phyloP scores from a whole-genome alignment of 2,329 filamentous ascomycete genomes.

The Trichophyton rubrum region DNA sequence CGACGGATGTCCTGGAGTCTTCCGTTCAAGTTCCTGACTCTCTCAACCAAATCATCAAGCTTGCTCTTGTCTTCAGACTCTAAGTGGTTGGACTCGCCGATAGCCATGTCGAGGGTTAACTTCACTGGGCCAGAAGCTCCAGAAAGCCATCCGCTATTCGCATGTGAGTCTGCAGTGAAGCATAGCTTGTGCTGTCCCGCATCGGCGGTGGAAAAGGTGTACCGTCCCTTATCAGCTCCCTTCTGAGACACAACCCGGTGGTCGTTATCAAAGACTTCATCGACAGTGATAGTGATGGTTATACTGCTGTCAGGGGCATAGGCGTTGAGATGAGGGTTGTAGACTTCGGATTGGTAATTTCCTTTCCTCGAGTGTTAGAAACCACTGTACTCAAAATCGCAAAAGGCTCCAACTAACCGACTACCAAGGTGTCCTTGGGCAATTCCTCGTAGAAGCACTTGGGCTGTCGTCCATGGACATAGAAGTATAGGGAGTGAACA shows the following conservation, averaged over 20 bases:
- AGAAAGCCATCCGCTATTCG: slow-evolving; percentile 59
- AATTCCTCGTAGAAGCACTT: slow-evolving; percentile 99
- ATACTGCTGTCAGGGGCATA: slow-evolving; percentile 66
- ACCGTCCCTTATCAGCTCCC: slow-evolving; percentile 62
- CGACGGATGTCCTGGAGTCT: slow-evolving; percentile 76
- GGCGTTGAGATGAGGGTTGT: slow-evolving; percentile 53
- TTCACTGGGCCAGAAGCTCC: slow-evolving; percentile 63
- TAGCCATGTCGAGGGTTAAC: slow-evolving; percentile 76
- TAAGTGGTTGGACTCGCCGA: slow-evolving; percentile 88
- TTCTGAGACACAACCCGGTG: slow-evolving; percentile 88
- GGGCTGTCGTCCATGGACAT: slow-evolving; percentile 68
- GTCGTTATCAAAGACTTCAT: slow-evolving; percentile 94
- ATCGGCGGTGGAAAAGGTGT: slow-evolving; percentile 91
- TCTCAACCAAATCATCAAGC: slow-evolving; percentile 75
- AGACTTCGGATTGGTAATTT: slow-evolving; percentile 78
- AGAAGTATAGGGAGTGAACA: slow-evolving; percentile 85
- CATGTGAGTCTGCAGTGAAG: slow-evolving; percentile 68
- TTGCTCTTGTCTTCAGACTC: slow-evolving; percentile 89
- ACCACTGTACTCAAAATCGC: neutral
- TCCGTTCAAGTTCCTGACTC: slow-evolving; percentile 78
- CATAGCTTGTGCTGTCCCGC: slow-evolving; percentile 93
- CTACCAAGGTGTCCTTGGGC: slow-evolving; percentile 91
- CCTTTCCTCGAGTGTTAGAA: slow-evolving; percentile 36
- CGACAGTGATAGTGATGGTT: slow-evolving; percentile 80
- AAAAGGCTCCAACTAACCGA: slow-evolving; percentile 42